Percentiles rank a stretch among this genome's conserved stretches.
phyloP scores from a whole-genome alignment of 1,139 yeast species.

The Candida pseudoviswanathii region DNA sequence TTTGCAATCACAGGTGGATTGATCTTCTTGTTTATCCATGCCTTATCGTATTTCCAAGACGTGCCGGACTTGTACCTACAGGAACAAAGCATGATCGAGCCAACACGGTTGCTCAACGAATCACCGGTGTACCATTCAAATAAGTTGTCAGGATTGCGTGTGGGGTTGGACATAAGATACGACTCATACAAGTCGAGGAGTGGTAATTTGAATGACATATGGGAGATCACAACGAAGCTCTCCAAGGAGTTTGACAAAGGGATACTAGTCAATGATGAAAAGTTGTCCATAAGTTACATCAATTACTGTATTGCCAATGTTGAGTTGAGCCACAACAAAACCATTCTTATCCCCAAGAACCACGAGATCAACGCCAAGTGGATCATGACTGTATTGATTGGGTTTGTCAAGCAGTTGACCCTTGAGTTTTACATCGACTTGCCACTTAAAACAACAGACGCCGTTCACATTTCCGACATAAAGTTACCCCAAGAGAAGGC shows the following conservation, averaged over 20 bases:
- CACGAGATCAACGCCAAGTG: conserved; percentile 12
- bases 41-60: conserved; percentile 36
- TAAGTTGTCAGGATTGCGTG: conserved; percentile 56
- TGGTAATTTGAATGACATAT: conserved; percentile 69
- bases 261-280: conserved; percentile 21
- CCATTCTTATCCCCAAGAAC: conserved; percentile 9
- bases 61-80: conserved; percentile 58
- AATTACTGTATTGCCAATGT: conserved; percentile 20
- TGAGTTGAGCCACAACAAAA: background rate
- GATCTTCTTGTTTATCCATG: conserved; percentile 26
- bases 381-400: conserved; percentile 15
- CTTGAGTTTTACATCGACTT: conserved; percentile 16
- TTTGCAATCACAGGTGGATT: conserved; percentile 12
- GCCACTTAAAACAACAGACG: background rate
- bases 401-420: conserved; percentile 17
- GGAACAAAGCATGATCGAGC: conserved; percentile 59
- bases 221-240: conserved; percentile 33
- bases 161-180: conserved; percentile 65
- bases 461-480: conserved; percentile 4
- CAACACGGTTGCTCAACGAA: conserved; percentile 58
- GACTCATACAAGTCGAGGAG: conserved; percentile 64
- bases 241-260: conserved; percentile 9
- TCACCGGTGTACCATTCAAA: conserved; percentile 68
- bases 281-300: conserved; percentile 22
- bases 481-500: conserved; percentile 4